Evolutionary conservation across 306 rosid species (phyloP).

Genomic region (Vachellia pachyceras): DNA sequence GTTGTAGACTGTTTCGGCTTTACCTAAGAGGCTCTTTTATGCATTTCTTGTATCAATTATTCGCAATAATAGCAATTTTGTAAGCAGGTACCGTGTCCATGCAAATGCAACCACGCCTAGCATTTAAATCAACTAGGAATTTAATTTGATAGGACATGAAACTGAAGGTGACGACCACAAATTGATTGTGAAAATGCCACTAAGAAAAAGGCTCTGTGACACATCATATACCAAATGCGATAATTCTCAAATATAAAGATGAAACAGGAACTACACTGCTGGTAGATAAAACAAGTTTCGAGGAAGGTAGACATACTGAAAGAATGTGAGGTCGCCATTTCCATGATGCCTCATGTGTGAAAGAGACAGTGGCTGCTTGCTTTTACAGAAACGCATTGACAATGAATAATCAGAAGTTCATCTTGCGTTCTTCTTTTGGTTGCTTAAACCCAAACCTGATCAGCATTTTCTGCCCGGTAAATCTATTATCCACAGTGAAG

Average conservation of each 20-base stretch:
- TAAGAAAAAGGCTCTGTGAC: neutral
- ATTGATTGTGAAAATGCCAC: neutral
- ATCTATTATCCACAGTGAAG: neutral
- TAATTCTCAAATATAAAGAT: neutral
- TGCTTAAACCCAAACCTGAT: neutral
- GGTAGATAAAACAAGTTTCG: neutral
- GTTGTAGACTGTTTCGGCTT: constrained; percentile 54
- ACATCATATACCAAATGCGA: neutral
- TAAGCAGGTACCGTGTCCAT: constrained; percentile 35
- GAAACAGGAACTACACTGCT: neutral
- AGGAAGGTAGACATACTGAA: constrained; percentile 6
- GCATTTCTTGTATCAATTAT: constrained; percentile 55
- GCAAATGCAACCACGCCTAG: constrained; percentile 12
- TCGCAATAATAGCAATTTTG: constrained; percentile 55
- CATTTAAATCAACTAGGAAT: constrained; percentile 8
- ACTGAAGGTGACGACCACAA: neutral
- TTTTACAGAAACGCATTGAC: neutral
- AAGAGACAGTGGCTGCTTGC: constrained; percentile 10
- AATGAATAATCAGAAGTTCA: neutral
- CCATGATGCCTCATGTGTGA: neutral
- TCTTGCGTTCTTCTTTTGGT: neutral
- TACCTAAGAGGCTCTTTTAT: constrained; percentile 50
- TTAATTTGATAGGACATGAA: constrained; percentile 7
- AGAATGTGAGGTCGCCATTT: constrained; percentile 5
- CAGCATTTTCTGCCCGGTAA: neutral